Evolutionary conservation across 176 grass and related monocot genomes (phyloP), one percentile per base, ranked within the genome.

Genomic region (Phyllostachys edulis): DNA sequence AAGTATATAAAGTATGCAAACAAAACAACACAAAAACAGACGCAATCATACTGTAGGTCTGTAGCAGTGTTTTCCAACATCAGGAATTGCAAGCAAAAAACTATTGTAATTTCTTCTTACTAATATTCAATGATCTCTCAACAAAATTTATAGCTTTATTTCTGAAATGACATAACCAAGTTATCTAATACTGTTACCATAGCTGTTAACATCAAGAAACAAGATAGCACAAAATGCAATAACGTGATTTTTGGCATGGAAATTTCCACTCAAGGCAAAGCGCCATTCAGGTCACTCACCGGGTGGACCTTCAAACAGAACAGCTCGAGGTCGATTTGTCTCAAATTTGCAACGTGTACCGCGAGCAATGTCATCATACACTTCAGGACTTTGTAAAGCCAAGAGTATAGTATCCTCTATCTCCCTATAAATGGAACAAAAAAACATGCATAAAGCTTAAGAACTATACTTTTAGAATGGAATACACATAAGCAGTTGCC

Each of bases 271-370:
- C 4, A 45, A 82, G 37, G 40, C 5, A 76, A 82, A 65, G 36
- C 9, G 16, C 11, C 9, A 60, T 41, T 61, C 56, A 69, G 49
- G 61, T 59, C 34, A 87, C 80, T 83, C 70, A 94, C 96, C 93
- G 70, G 96, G 96, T 74, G 96, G 96, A 51, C 96, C 96, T 90
- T 98, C 96, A 78, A 98, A 98, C 71, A 98, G 89, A 63, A 98
- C 89, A 76, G 93, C 96, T 39, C 85, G 93, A 77, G 96, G 96
- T 72, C 93, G 80, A 77, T 98, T 95, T 76, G 87, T 95, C 84
- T 98, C 96, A 86, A 98, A 98, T 85, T 93, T 95, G 69, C 87
- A 71, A 17, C 87, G 93, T 36, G 96, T 95, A 60, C 91, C 91
- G 45, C 80, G 91, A 56, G 93, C 96, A 89, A 98, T 89, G 29